phyloP scores from a whole-genome alignment of 2,329 filamentous ascomycete genomes.

The Arthrobotrys sinensis region DNA sequence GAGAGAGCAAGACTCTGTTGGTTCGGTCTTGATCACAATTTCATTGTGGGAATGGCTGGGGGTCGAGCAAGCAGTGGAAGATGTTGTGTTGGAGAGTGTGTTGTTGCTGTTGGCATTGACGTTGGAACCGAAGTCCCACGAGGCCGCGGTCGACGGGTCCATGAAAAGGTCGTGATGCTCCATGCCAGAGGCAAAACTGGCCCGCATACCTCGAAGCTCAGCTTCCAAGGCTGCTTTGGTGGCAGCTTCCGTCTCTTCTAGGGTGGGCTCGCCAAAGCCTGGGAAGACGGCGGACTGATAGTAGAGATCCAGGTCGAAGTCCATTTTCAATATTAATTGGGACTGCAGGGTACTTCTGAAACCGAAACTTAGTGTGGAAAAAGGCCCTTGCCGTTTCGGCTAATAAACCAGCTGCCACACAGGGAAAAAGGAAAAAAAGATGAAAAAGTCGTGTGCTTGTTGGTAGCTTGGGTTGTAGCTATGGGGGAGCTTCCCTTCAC shows the following conservation, averaged over 20 bases:
- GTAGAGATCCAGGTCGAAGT: slow-evolving; percentile 55
- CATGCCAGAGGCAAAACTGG: slow-evolving; percentile 25
- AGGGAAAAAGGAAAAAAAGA: slow-evolving; percentile 2
- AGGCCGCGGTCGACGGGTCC: slow-evolving; percentile 29
- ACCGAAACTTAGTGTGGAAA: slow-evolving; percentile 31
- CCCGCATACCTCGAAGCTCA: slow-evolving; percentile 47
- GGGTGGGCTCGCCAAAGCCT: slow-evolving; percentile 31
- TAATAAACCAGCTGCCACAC: slow-evolving; percentile 34
- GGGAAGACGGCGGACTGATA: slow-evolving; percentile 43
- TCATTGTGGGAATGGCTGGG: slow-evolving; percentile 29
- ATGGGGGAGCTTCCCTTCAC: slow-evolving; percentile 44
- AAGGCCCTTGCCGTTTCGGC: slow-evolving; percentile 42
- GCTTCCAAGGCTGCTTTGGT: slow-evolving; percentile 51
- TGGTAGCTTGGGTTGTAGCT: slow-evolving; percentile 4
- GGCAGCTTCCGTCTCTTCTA: slow-evolving; percentile 50
- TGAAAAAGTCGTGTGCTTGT: slow-evolving; percentile 14
- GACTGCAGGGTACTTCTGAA: slow-evolving; percentile 43
- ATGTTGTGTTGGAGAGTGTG: slow-evolving; percentile 24
- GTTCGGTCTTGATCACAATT: slow-evolving; percentile 49
- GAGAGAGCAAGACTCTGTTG: slow-evolving; percentile 31
- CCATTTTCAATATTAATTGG: slow-evolving; percentile 30
- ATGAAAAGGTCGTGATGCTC: slow-evolving; percentile 29
- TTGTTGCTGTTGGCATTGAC: slow-evolving; percentile 19
- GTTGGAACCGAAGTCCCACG: slow-evolving; percentile 34
- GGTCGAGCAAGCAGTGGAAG: slow-evolving; percentile 10